Base-by-base conservation (phyloP, 352 stramenopile genomes). In the Globisporangium rhizosaccharum region DNA sequence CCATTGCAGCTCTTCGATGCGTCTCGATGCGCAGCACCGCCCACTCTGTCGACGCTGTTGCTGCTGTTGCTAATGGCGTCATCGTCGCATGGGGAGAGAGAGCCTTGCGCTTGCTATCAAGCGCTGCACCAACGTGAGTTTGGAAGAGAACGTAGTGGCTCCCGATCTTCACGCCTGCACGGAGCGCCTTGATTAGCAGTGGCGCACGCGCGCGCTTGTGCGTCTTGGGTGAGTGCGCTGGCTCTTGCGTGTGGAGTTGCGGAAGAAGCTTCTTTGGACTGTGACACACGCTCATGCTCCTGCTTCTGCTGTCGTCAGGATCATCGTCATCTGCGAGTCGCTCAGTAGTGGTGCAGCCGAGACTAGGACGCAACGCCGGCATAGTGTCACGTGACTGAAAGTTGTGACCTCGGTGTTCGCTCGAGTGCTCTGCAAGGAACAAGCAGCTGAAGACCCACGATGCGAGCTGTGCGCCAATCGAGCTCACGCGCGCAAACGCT, bases 391-490 rank as follows among this genome's bases (percentile, higher is more conserved):
- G 33, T 7, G 9, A 9, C 9, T 39, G 33, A 4, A 39, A 9
- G 9, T 7, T 11, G 33, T 12, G 33, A 12, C 33, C 9, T 49
- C 0, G 44, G 7, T 49, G 44, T 9, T 49, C n/a, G 44, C 44
- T 15, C 1, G 4, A 8, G 20, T 37, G 39, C 14, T 57, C 37
- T 11, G 41, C 30, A 14, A 63, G 74, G 30, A 64, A 67, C 2
- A 79, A 59, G 51, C 74, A 83, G 8, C 81, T 62, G 5, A 74
- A 54, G 26, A 68, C 58, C 67, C 70, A 88, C 2, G 76, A 72
- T 1, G 61, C 68, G 12, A 90, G 58, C n/a, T 75, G 67, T 3
- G 79, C 74, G 18, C 61, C 69, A 53, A 83, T 85, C 0, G 66
- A 68, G 53, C 78, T 85, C 37, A 85, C 64, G 30, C 72, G 72